Conservation (phyloP, 352 stramenopile species). For the Salisapilia sapeloensis region DNA sequence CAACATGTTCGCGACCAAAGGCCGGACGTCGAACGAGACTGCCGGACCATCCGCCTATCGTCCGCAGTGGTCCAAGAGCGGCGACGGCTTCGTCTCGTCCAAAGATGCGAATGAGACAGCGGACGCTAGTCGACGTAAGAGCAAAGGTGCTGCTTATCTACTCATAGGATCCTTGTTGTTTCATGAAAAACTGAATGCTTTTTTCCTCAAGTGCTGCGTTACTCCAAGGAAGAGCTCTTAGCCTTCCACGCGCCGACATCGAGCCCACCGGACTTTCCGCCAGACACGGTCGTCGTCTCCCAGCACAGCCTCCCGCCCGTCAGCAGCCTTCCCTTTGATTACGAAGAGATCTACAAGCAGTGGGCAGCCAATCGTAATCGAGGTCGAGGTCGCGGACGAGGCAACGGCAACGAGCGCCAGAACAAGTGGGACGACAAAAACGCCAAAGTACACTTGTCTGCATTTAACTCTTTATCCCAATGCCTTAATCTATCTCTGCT, state of each 20-base stretch:
- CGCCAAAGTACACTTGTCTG: constrained; percentile 7
- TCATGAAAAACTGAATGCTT: neutral
- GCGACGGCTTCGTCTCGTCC: constrained; percentile 61
- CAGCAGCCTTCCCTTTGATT: constrained; percentile 63
- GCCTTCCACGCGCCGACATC: constrained; percentile 44
- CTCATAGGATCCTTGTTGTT: neutral
- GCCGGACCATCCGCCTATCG: constrained; percentile 45
- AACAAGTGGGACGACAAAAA: constrained; percentile 26
- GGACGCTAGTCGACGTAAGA: constrained; percentile 30
- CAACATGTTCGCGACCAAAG: constrained; percentile 83
- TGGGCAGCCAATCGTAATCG: constrained; percentile 70
- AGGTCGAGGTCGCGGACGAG: constrained; percentile 49
- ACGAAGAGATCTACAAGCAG: constrained; percentile 80
- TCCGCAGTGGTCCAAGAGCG: constrained; percentile 76
- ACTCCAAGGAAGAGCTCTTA: constrained; percentile 65
- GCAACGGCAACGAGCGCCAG: constrained; percentile 10
- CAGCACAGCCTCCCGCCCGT: constrained; percentile 53
- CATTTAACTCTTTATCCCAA: neutral
- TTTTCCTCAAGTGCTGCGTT: constrained; percentile 32
- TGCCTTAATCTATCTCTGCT: neutral
- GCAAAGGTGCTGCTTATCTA: constrained; percentile 23
- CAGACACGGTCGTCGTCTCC: constrained; percentile 46
- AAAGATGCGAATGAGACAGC: constrained; percentile 12
- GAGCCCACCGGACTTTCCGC: constrained; percentile 25
- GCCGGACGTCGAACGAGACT: constrained; percentile 47